phyloP scores from a whole-genome alignment of 2,329 filamentous ascomycete species.

The Aureobasidium pullulans region DNA sequence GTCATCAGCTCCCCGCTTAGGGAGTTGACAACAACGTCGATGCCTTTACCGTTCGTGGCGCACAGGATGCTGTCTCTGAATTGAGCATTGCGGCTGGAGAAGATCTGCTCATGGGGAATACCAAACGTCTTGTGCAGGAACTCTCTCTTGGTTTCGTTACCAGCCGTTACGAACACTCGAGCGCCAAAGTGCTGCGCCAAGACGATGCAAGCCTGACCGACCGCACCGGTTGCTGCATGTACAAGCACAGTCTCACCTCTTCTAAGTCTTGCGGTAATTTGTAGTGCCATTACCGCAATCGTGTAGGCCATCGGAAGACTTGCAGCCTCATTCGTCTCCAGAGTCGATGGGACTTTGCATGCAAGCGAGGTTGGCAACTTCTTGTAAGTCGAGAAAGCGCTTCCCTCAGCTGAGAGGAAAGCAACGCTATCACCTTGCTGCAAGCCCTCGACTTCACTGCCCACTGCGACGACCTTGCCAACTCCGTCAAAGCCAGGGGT shows the following conservation, averaged over 20 bases:
- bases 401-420: not conserved
- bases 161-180: conserved; percentile 26
- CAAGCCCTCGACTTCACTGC: not conserved
- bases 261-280: conserved; percentile 21
- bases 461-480: not conserved
- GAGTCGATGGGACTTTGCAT: not conserved
- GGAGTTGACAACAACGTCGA: conserved; percentile 31
- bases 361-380: not conserved
- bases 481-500: not conserved
- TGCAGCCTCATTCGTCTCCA: not conserved
- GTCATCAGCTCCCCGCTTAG: conserved; percentile 23
- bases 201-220: conserved; percentile 27
- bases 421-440: not conserved
- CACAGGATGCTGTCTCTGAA: conserved; percentile 24
- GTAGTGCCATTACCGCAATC: not conserved
- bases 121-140: conserved; percentile 22
- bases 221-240: conserved; percentile 25
- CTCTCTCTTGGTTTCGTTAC: conserved; percentile 22
- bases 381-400: not conserved
- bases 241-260: conserved; percentile 30
- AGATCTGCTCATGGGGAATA: conserved; percentile 28
- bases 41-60: conserved; percentile 25
- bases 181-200: conserved; percentile 22
- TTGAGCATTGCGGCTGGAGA: conserved; percentile 22
- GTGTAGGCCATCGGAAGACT: not conserved